phyloP scores from a whole-genome alignment of 768 basidiomycete species.

The Aureoboletus auriporus region DNA sequence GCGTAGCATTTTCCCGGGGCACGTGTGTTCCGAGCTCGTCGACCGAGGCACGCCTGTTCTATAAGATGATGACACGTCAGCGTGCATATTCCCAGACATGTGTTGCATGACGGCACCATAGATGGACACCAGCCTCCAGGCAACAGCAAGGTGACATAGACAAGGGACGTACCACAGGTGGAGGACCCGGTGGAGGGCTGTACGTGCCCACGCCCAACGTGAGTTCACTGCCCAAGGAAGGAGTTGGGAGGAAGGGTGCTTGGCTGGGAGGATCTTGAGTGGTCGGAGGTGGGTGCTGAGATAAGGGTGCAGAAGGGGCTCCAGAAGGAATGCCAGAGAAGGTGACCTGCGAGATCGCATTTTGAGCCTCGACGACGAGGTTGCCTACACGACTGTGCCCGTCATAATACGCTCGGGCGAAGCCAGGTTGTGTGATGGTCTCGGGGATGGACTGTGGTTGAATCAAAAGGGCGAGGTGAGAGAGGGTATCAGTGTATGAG shows the following conservation, averaged over 20 bases:
- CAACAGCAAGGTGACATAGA: conserved; percentile 14
- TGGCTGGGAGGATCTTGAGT: conserved; percentile 1
- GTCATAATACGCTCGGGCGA: conserved; percentile 67
- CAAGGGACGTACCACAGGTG: conserved; percentile 16
- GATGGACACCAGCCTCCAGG: conserved; percentile 14
- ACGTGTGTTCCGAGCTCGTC: conserved; percentile 27
- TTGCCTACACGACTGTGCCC: conserved; percentile 60
- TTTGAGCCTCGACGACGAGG: conserved; percentile 60
- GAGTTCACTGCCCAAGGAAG: conserved; percentile 31
- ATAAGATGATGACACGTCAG: conserved; percentile 8
- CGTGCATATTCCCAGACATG: conserved; percentile 2
- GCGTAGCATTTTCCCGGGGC: background rate
- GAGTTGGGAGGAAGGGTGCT: conserved; percentile 26
- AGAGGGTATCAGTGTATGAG: background rate
- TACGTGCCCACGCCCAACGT: conserved; percentile 17
- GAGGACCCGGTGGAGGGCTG: conserved; percentile 8
- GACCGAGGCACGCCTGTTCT: conserved; percentile 19
- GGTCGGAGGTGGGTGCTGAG: conserved; percentile 1
- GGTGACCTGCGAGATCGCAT: conserved; percentile 47
- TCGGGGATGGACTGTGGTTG: conserved; percentile 67
- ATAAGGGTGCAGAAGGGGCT: background rate
- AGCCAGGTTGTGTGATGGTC: conserved; percentile 76
- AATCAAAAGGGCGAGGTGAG: conserved; percentile 4
- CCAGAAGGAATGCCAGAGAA: conserved; percentile 40
- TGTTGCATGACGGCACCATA: conserved; percentile 11